Conservation (phyloP, 371 early-diverging fungal species). For the Rhizoclosmatium hyalinum region DNA sequence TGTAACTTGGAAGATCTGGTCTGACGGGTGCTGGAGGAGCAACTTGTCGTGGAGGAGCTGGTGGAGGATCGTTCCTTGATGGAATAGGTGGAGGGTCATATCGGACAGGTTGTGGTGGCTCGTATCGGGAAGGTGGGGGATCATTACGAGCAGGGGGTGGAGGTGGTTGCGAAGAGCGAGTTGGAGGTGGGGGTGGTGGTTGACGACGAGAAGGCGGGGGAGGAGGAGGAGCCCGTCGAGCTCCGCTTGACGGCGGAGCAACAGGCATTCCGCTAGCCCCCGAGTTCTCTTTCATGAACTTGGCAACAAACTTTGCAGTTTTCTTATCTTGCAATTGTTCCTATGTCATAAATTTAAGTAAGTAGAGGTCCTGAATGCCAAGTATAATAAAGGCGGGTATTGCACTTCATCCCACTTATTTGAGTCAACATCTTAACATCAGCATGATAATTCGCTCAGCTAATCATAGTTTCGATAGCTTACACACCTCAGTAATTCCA, state of each 20-base stretch:
- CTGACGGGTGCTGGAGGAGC: slow-evolving; percentile 34
- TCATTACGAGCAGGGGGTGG: slow-evolving; percentile 10
- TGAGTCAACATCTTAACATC: too few relatives aligned
- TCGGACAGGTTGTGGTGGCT: slow-evolving; percentile 30
- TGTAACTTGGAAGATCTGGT: slow-evolving; percentile 32
- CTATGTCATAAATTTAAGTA: slow-evolving; percentile 18
- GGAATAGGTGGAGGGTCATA: slow-evolving; percentile 28
- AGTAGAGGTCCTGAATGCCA: slow-evolving; percentile 15
- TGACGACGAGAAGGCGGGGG: slow-evolving; percentile 38
- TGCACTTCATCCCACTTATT: too few relatives aligned
- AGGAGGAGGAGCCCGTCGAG: slow-evolving; percentile 43
- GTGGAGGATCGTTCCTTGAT: slow-evolving; percentile 19
- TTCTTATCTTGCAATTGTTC: slow-evolving; percentile 63
- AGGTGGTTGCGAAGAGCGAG: slow-evolving; percentile 19
- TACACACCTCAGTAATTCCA: slow-evolving; percentile 74
- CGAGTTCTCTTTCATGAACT: slow-evolving; percentile 51
- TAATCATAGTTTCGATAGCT: too few relatives aligned
- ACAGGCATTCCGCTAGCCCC: slow-evolving; percentile 21
- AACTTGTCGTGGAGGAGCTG: slow-evolving; percentile 6
- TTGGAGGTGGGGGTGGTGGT: slow-evolving; percentile 33
- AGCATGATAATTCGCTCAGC: too few relatives aligned
- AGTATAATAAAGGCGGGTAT: slow-evolving; percentile 48
- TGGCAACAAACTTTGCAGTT: slow-evolving; percentile 50
- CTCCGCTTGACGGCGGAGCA: slow-evolving; percentile 15
- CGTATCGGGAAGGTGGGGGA: slow-evolving; percentile 7